Conservation (phyloP, 441 rosid genomes). For the Erysimum cheiri region DNA sequence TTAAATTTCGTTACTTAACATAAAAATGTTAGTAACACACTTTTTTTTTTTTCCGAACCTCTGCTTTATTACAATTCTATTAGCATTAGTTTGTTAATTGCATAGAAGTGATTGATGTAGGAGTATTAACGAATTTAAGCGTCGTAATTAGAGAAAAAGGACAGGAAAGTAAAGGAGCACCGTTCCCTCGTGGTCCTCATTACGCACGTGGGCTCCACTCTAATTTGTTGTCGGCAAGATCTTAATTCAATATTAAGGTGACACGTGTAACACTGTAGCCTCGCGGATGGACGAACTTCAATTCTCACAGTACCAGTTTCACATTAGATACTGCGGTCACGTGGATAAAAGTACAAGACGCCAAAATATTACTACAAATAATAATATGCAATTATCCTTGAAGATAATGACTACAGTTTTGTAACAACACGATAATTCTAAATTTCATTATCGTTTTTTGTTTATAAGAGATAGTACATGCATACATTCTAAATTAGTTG, state of each 20-base stretch:
- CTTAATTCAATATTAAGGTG: background rate
- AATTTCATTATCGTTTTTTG: background rate
- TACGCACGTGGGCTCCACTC: conserved; percentile 25
- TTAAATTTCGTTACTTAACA: background rate
- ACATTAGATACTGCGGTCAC: conserved; percentile 29
- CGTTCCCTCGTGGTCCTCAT: conserved; percentile 38
- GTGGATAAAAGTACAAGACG: conserved; percentile 17
- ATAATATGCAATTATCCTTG: background rate
- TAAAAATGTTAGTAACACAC: background rate
- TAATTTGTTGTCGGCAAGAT: conserved; percentile 36
- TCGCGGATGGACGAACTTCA: conserved; percentile 7
- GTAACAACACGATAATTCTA: too few relatives aligned
- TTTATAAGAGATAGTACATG: background rate
- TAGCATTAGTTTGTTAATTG: background rate
- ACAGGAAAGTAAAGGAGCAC: conserved; percentile 38
- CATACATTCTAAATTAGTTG: too few relatives aligned
- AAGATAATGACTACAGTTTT: too few relatives aligned
- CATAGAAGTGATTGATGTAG: conserved; percentile 38
- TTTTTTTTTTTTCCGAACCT: background rate
- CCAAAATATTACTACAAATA: conserved; percentile 10
- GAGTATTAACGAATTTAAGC: conserved; percentile 36
- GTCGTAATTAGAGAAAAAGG: conserved; percentile 29
- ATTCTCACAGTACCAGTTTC: conserved; percentile 26
- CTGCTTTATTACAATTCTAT: background rate
- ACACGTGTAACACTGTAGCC: conserved; percentile 21